Evolutionary conservation across 208 protist species (phyloP).

Genomic region (Leishmania mexicana): DNA sequence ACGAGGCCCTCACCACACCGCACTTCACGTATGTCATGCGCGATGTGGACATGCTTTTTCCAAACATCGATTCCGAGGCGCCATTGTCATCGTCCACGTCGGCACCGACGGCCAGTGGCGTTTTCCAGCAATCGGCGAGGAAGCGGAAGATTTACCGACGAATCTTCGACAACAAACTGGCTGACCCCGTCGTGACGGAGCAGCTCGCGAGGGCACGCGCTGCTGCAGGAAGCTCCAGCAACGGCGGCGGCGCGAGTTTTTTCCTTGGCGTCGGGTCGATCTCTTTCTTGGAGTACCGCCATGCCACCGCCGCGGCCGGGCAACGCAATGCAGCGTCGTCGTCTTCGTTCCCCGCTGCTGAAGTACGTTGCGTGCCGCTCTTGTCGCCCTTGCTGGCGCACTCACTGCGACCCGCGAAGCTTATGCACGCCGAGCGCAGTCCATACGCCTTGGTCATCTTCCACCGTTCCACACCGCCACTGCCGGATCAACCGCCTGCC

Average conservation of each 20-base stretch:
- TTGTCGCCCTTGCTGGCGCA: background rate
- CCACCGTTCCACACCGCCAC: conserved; percentile 19
- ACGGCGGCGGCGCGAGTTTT: conserved; percentile 3
- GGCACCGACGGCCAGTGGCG: conserved; percentile 2
- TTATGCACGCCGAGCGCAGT: conserved; percentile 30
- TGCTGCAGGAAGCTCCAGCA: background rate
- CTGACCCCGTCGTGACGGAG: conserved; percentile 19
- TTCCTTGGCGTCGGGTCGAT: conserved; percentile 33
- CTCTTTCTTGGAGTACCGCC: conserved; percentile 33
- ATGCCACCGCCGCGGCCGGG: conserved; percentile 1
- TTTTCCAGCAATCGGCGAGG: conserved; percentile 24
- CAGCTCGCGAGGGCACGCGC: background rate
- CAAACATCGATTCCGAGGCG: conserved; percentile 28
- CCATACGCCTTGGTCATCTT: conserved; percentile 40
- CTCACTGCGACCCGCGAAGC: conserved; percentile 18
- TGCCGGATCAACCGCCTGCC: conserved; percentile 2
- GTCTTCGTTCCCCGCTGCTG: background rate
- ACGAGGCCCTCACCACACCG: conserved; percentile 22
- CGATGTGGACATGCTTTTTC: conserved; percentile 33
- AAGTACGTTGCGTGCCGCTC: background rate
- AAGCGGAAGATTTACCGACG: conserved; percentile 33
- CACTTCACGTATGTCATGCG: conserved; percentile 42
- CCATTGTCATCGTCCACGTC: conserved; percentile 5
- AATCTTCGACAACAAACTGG: conserved; percentile 35
- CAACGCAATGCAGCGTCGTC: background rate